Evolutionary conservation across 345 rosid species (phyloP).

Genomic region (Arabis hirsuta): DNA sequence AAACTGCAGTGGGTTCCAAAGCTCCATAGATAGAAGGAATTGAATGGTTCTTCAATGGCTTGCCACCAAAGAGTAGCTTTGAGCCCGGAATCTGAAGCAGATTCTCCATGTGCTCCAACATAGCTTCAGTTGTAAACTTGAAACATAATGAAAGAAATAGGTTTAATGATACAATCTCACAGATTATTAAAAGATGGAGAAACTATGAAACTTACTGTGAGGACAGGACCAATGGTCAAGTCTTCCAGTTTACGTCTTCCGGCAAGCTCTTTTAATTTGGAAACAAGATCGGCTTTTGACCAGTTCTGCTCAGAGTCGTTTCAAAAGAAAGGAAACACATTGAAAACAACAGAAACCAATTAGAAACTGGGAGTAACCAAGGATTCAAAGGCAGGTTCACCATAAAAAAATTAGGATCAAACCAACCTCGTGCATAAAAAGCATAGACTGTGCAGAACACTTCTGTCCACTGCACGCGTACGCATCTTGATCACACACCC

Average conservation of each 20-base stretch:
- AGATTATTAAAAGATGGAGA: not conserved
- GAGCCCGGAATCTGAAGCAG: constrained; percentile 85
- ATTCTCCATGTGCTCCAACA: constrained; percentile 79
- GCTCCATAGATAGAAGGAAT: constrained; percentile 94
- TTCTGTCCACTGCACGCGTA: constrained; percentile 99
- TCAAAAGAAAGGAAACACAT: constrained; percentile 12
- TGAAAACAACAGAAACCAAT: not conserved
- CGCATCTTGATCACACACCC: constrained; percentile 99
- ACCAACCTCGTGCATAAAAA: constrained; percentile 94
- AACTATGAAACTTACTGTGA: constrained; percentile 68
- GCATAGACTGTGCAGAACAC: constrained; percentile 94
- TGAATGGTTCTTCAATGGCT: constrained; percentile 73
- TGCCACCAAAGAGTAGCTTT: constrained; percentile 88
- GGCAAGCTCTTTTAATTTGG: constrained; percentile 78
- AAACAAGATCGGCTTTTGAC: constrained; percentile 64
- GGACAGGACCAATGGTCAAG: constrained; percentile 91
- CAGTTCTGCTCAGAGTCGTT: constrained; percentile 63
- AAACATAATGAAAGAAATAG: constrained; percentile 10
- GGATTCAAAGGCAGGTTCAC: constrained; percentile 28
- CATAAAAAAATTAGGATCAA: not conserved
- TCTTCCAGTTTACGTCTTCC: constrained; percentile 91
- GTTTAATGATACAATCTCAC: constrained; percentile 20
- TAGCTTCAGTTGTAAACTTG: constrained; percentile 85
- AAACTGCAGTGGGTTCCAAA: constrained; percentile 83
- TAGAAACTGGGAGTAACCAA: constrained; percentile 25